These are phyloP conservation scores for Trametes cingulata DNA, from an alignment of 768 basidiomycete genomes.

Conservation along the genomic window DNA sequence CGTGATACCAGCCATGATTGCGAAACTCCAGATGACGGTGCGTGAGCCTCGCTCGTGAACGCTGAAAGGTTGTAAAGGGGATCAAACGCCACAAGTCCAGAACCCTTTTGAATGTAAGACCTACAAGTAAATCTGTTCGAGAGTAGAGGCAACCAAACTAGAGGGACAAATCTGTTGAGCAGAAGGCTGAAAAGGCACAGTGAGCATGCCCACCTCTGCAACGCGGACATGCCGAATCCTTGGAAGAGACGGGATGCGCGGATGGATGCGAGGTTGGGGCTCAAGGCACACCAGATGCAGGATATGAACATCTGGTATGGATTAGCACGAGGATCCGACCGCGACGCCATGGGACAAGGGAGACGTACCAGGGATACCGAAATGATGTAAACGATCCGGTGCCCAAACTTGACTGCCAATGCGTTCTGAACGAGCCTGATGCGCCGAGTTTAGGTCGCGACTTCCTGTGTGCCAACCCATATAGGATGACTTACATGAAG, in stretches of 20 bases:
- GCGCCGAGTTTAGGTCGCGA: background rate
- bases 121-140: slow-evolving; percentile 47
- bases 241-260: slow-evolving; percentile 46
- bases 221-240: slow-evolving; percentile 47
- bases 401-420: slow-evolving; percentile 45
- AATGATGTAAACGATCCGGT: slow-evolving; percentile 45
- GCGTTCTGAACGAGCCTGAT: slow-evolving; percentile 40
- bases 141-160: slow-evolving; percentile 43
- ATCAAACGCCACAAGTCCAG: too few relatives aligned
- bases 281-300: slow-evolving; percentile 47
- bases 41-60: slow-evolving; percentile 47
- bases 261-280: slow-evolving; percentile 44
- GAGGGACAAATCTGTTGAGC: too few relatives aligned
- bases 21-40: slow-evolving; percentile 46
- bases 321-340: background rate
- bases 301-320: slow-evolving; percentile 42
- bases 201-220: slow-evolving; percentile 36
- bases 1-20: slow-evolving; percentile 45
- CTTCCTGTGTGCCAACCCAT: background rate
- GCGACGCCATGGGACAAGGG: background rate
- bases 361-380: slow-evolving; percentile 41
- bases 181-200: background rate
- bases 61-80: slow-evolving; percentile 18
- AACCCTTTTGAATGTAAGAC: background rate
- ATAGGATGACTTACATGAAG: slow-evolving; percentile 37